Percentiles rank a stretch among this genome's conserved stretches.
Evolutionary conservation across 2,329 filamentous ascomycete genomes (phyloP).

Genomic region (Colletotrichum cuscutae): DNA sequence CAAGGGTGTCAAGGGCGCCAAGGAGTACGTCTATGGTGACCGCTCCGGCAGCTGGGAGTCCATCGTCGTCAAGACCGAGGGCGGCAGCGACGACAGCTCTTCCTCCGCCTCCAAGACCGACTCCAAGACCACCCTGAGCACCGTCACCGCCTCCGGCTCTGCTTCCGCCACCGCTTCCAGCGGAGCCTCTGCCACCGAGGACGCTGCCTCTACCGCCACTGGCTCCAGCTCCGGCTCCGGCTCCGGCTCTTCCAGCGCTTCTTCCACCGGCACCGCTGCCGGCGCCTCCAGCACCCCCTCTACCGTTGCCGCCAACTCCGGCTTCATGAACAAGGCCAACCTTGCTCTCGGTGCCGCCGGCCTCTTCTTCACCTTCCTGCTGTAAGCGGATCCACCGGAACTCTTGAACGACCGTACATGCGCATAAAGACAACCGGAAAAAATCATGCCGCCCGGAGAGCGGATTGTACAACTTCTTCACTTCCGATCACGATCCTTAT

Average conservation of each 20-base stretch:
- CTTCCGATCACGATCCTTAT: slow-evolving; percentile 24
- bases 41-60: slow-evolving; percentile 59
- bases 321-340: slow-evolving; percentile 36
- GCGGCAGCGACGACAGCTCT: slow-evolving; percentile 26
- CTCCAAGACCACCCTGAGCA: slow-evolving; percentile 33
- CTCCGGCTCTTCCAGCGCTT: not conserved
- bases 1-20: slow-evolving; percentile 51
- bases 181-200: slow-evolving; percentile 13
- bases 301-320: slow-evolving; percentile 27
- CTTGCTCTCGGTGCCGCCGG: slow-evolving; percentile 34
- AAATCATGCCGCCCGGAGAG: slow-evolving; percentile 33
- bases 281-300: slow-evolving; percentile 13
- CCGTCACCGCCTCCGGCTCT: slow-evolving; percentile 24
- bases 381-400: slow-evolving; percentile 27
- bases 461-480: slow-evolving; percentile 31
- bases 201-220: slow-evolving; percentile 12
- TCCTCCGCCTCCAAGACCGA: slow-evolving; percentile 33
- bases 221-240: slow-evolving; percentile 12
- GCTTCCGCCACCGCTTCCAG: slow-evolving; percentile 17
- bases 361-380: slow-evolving; percentile 35
- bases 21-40: slow-evolving; percentile 64
- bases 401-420: slow-evolving; percentile 26
- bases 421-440: slow-evolving; percentile 13
- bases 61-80: slow-evolving; percentile 57
- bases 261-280: slow-evolving; percentile 11